phyloP scores from a whole-genome alignment of 176 grass and related monocot species.

The Typha latifolia region DNA sequence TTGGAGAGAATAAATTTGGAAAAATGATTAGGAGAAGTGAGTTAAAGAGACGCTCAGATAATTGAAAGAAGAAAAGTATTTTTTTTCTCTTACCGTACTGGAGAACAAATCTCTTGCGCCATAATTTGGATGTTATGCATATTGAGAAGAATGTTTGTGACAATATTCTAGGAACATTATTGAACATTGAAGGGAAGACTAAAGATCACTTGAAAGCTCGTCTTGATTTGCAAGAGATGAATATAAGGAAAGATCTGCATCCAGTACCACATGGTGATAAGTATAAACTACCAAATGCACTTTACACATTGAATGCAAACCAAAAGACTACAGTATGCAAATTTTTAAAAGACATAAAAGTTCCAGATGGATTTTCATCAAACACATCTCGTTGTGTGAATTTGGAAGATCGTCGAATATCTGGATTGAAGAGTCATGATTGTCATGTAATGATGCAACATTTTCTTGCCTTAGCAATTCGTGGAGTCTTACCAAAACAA shows the following conservation, averaged over 20 bases:
- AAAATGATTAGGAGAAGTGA: not conserved
- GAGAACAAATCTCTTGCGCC: slow-evolving; percentile 1
- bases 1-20: not conserved
- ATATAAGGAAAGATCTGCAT: not conserved
- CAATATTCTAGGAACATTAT: slow-evolving; percentile 8
- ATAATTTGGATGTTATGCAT: slow-evolving; percentile 26
- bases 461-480: too few relatives aligned
- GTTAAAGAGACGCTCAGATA: not conserved
- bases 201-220: not conserved
- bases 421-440: not conserved
- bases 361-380: not conserved
- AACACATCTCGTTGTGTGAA: too few relatives aligned
- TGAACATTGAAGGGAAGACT: not conserved
- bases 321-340: not conserved
- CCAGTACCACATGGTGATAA: not conserved
- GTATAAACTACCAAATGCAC: not conserved
- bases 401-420: too few relatives aligned
- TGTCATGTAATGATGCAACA: too few relatives aligned
- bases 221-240: not conserved
- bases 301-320: not conserved
- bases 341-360: not conserved
- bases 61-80: slow-evolving; percentile 15
- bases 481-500: too few relatives aligned
- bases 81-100: slow-evolving; percentile 20
- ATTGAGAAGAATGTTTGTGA: slow-evolving; percentile 3